Base-by-base conservation (phyloP, 1,284 basidiomycete species). In the Ceratobasidium sp. region DNA sequence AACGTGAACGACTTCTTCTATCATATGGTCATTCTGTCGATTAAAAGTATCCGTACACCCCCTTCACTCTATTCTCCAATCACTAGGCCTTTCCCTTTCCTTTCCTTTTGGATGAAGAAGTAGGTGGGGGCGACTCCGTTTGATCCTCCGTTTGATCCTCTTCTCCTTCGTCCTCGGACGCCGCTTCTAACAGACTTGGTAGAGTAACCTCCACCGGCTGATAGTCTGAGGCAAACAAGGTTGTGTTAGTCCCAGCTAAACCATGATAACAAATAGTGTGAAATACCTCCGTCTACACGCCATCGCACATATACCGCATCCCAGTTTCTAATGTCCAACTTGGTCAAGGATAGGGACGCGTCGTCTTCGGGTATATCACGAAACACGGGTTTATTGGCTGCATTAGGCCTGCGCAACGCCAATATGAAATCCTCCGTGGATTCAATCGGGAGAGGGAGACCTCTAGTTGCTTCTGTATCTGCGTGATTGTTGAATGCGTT, bases 1-100 rank as follows among this genome's bases (percentile, higher is more conserved):
- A 77, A 80, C 77, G 55, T 65, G 45, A 52, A 59, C 36, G 55
- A 70, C 71, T 74, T 78, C 76, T 28, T 60, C 57, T 52, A 30
- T 67, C 52, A 28, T 61, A 58, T 65, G 41, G 34, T 39, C 61
- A 6, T 59, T 45, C 61, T 59, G 45, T 39, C 32, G 55, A 58
- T 57, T 52, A 21, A 48, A 50, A 10, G 43, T 39, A 72, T 61
- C 6, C 26, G n/a, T 46, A 18, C 64, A 50, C 23, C 18, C 36
- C 34, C 34, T 39, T 28, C 30, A 34, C 36, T 41, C n/a, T 21
- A 16, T 12, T 18, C 6, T 46, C 52, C 28, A 30, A 12, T 21
- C 12, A 32, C 53, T 34, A 69, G 21, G 50, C 36, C 26, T 55
- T 69, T 12, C 65, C 53, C 34, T 69, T 69, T 14, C 39, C 52